A percentile compares a stretch with the other conserved stretches of the same genome.
phyloP scores from a whole-genome alignment of 2,329 filamentous ascomycete genomes.

The Catunica adiposa region DNA sequence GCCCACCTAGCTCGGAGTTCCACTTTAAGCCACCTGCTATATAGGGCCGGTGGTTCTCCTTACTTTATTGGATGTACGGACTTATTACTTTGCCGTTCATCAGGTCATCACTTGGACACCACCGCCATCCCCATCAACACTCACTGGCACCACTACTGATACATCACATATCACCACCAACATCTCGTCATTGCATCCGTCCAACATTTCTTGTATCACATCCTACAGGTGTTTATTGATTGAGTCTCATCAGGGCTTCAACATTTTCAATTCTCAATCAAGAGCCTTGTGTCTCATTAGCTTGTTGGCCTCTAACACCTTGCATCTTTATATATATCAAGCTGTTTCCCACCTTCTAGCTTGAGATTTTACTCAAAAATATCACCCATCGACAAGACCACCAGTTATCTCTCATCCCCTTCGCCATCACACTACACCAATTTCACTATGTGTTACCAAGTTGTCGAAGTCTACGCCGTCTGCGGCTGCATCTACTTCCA shows the following conservation, averaged over 20 bases:
- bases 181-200: not conserved
- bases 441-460: conserved; percentile 63
- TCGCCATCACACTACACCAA: not conserved
- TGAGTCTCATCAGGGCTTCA: too few relatives aligned
- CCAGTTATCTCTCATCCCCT: not conserved
- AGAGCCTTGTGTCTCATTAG: too few relatives aligned
- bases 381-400: not conserved
- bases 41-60: conserved; percentile 1
- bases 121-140: not conserved
- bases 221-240: not conserved
- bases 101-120: conserved; percentile 2
- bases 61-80: not conserved
- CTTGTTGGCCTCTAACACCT: not conserved
- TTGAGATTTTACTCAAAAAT: not conserved
- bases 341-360: conserved; percentile 8
- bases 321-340: conserved; percentile 7
- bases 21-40: not conserved
- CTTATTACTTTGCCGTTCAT: conserved; percentile 3
- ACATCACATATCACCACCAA: too few relatives aligned
- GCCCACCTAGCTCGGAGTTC: not conserved
- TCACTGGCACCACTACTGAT: not conserved
- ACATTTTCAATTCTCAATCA: too few relatives aligned
- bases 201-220: not conserved
- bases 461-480: conserved; percentile 71
- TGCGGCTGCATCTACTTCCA: conserved; percentile 80